phyloP scores from a whole-genome alignment of 257 asterid species.

The Petunia axillaris region DNA sequence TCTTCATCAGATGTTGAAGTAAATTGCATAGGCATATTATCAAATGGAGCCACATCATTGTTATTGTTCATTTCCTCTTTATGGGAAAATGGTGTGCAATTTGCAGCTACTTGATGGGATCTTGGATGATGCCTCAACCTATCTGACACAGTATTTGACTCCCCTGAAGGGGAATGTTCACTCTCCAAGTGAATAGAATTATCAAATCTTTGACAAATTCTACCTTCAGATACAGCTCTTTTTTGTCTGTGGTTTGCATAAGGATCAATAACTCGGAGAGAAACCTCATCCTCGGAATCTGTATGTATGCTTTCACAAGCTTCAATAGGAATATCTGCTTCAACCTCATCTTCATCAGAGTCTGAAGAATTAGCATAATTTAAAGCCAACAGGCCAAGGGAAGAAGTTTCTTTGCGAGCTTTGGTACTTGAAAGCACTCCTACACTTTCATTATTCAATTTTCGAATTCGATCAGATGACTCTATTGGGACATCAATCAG shows the following conservation, averaged over 20 bases:
- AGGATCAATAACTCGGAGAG: slow-evolving; percentile 38
- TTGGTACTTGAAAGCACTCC: slow-evolving; percentile 44
- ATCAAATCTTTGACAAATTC: slow-evolving; percentile 39
- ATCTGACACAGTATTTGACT: slow-evolving; percentile 43
- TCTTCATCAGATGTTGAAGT: slow-evolving; percentile 68
- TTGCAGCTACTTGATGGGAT: slow-evolving; percentile 35
- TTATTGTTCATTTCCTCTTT: slow-evolving; percentile 43
- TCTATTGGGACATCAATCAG: slow-evolving; percentile 43
- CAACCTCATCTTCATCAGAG: slow-evolving; percentile 68
- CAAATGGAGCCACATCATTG: slow-evolving; percentile 38
- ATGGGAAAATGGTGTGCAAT: slow-evolving; percentile 33
- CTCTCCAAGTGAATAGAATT: slow-evolving; percentile 40
- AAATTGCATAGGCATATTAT: slow-evolving; percentile 38
- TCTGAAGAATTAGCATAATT: slow-evolving; percentile 83
- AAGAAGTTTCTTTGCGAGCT: slow-evolving; percentile 55
- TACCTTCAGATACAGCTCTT: slow-evolving; percentile 31
- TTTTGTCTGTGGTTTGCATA: slow-evolving; percentile 34
- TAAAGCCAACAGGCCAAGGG: slow-evolving; percentile 89
- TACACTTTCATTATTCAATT: slow-evolving; percentile 39
- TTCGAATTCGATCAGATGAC: slow-evolving; percentile 45
- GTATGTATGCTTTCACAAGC: slow-evolving; percentile 37
- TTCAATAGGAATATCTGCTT: slow-evolving; percentile 44
- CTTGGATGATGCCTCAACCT: slow-evolving; percentile 47
- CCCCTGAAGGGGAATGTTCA: slow-evolving; percentile 37
- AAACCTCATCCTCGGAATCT: slow-evolving; percentile 39